phyloP scores from a whole-genome alignment of 345 rosid species.

The Passiflora organensis region DNA sequence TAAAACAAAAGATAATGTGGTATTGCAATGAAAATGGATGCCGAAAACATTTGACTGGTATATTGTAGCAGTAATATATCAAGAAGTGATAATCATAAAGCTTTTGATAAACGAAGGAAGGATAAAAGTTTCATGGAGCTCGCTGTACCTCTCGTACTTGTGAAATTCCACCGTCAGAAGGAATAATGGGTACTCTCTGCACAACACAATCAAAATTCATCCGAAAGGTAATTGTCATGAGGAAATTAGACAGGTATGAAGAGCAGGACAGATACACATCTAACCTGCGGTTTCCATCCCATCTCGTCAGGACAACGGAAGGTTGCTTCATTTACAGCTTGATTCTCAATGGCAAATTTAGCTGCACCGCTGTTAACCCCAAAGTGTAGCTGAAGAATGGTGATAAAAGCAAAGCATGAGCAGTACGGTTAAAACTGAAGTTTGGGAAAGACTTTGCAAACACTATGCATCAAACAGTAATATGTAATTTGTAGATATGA shows the following conservation, averaged over 20 bases:
- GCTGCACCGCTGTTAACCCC: constrained; percentile 97
- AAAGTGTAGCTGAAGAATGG: constrained; percentile 22
- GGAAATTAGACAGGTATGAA: background rate
- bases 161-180: constrained; percentile 73
- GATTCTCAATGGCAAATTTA: constrained; percentile 79
- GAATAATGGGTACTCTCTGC: constrained; percentile 81
- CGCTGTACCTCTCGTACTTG: constrained; percentile 58
- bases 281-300: constrained; percentile 99
- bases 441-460: too few species aligned
- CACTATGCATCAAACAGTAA: background rate
- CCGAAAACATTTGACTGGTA: too few species aligned
- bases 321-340: constrained; percentile 97
- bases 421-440: background rate
- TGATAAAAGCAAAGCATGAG: background rate
- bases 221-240: constrained; percentile 3
- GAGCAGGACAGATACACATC: too few species aligned
- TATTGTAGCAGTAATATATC: background rate
- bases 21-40: too few species aligned
- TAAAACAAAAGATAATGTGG: background rate
- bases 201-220: constrained; percentile 15
- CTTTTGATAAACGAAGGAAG: background rate
- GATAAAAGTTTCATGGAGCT: constrained; percentile 1
- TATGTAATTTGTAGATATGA: background rate
- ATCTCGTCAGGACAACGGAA: constrained; percentile 94
- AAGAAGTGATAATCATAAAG: background rate